phyloP scores from a whole-genome alignment of 306 rosid genomes.

The Vicia faba region DNA sequence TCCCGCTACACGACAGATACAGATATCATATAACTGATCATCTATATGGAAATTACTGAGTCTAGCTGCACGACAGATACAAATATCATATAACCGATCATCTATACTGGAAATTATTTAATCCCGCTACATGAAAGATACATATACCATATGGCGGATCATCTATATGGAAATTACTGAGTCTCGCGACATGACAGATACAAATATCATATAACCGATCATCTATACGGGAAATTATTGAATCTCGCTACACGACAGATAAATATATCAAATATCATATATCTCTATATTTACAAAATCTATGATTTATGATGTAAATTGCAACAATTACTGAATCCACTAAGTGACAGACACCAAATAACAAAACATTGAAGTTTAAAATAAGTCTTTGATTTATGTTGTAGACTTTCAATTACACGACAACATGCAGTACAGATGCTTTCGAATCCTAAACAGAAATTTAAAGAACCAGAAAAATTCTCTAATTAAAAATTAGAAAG shows the following conservation, averaged over 20 bases:
- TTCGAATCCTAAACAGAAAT: slow-evolving; percentile 27
- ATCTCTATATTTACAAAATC: background rate
- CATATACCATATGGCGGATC: background rate
- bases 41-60: background rate
- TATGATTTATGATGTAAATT: background rate
- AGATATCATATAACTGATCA: background rate
- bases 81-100: background rate
- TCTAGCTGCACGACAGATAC: background rate
- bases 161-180: background rate
- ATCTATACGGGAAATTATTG: no score
- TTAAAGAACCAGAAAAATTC: slow-evolving; percentile 13
- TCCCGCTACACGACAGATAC: background rate
- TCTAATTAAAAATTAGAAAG: slow-evolving; percentile 4
- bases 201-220: background rate
- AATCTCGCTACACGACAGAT: no score
- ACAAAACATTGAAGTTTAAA: background rate
- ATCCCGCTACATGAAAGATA: background rate
- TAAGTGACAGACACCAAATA: background rate
- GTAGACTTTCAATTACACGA: background rate
- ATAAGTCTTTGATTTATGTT: slow-evolving; percentile 1
- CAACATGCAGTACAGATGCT: slow-evolving; percentile 10
- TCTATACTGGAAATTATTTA: background rate
- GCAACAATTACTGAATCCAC: background rate
- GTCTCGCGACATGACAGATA: background rate
- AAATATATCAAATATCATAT: no score